A percentile compares a stretch with the other conserved stretches of the same genome.
Evolutionary conservation across 2,329 filamentous ascomycete species (phyloP).

Genomic region (Colletotrichum sp.): DNA sequence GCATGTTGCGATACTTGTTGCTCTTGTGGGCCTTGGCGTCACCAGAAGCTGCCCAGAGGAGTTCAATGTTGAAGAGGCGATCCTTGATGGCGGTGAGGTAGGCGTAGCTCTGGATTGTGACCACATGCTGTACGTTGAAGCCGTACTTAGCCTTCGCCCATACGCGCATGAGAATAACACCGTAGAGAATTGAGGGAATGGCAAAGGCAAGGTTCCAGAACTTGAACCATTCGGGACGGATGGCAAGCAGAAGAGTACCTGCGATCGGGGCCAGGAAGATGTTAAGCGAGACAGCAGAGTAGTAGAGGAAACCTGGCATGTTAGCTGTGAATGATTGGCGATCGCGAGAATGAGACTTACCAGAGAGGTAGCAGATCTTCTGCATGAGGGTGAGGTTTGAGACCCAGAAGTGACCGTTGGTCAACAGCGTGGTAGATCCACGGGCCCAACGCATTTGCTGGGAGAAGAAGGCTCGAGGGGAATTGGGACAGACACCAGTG

Average conservation of each 20-base stretch:
- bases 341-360: conserved; percentile 20
- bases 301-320: conserved; percentile 38
- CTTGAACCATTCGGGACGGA: conserved; percentile 44
- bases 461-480: conserved; percentile 45
- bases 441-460: conserved; percentile 50
- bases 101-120: conserved; percentile 46
- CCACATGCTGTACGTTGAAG: conserved; percentile 46
- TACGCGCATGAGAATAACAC: conserved; percentile 40
- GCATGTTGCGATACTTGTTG: conserved; percentile 49
- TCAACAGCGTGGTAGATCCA: conserved; percentile 44
- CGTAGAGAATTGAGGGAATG: conserved; percentile 43
- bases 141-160: conserved; percentile 46
- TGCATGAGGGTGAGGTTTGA: conserved; percentile 41
- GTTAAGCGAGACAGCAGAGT: conserved; percentile 41
- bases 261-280: conserved; percentile 46
- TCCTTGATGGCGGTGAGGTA: conserved; percentile 48
- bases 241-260: conserved; percentile 43
- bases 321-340: not conserved
- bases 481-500: conserved; percentile 47
- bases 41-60: conserved; percentile 44
- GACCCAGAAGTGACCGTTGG: conserved; percentile 44
- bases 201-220: conserved; percentile 51
- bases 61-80: conserved; percentile 40
- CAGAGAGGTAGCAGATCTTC: conserved; percentile 46
- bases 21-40: conserved; percentile 45